Percentiles rank a stretch among this genome's conserved stretches.
Conservation (phyloP, 176 grass and related monocot species). For the Triticum urartu region DNA sequence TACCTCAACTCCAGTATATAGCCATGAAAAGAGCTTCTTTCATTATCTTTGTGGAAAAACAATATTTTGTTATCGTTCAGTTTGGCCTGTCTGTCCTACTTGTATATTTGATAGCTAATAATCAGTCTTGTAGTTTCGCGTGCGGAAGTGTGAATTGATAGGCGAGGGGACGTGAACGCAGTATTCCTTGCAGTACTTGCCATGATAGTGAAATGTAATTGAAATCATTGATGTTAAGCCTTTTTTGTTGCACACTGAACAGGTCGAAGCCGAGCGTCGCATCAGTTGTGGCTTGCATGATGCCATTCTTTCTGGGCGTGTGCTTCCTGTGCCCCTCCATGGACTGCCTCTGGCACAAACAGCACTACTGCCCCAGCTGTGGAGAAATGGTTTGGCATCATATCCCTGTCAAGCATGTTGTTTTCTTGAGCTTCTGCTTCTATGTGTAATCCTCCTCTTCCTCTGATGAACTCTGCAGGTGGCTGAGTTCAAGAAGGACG, state of each 20-base stretch:
- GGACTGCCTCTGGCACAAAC: slow-evolving; percentile 97
- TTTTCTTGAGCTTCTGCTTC: background rate
- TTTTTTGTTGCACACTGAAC: slow-evolving; percentile 9
- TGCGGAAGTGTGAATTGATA: background rate
- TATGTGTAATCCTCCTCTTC: background rate
- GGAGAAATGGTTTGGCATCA: slow-evolving; percentile 56
- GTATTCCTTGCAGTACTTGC: background rate
- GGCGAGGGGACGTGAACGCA: background rate
- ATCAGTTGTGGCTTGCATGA: slow-evolving; percentile 86
- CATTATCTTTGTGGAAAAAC: background rate
- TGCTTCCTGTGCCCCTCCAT: slow-evolving; percentile 89
- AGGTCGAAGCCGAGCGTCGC: slow-evolving; percentile 92
- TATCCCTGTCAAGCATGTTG: background rate
- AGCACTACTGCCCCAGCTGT: slow-evolving; percentile 87
- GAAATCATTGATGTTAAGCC: background rate
- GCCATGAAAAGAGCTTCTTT: background rate
- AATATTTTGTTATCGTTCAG: background rate
- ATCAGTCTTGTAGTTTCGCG: background rate
- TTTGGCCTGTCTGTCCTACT: background rate
- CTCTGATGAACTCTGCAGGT: slow-evolving; percentile 44
- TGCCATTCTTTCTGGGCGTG: slow-evolving; percentile 88
- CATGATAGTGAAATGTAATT: background rate
- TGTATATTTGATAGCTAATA: background rate
- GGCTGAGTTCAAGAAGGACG: slow-evolving; percentile 82
- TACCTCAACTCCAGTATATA: background rate